Evolutionary conservation across 768 basidiomycete genomes (phyloP).

Genomic region (Mycena vitilis): DNA sequence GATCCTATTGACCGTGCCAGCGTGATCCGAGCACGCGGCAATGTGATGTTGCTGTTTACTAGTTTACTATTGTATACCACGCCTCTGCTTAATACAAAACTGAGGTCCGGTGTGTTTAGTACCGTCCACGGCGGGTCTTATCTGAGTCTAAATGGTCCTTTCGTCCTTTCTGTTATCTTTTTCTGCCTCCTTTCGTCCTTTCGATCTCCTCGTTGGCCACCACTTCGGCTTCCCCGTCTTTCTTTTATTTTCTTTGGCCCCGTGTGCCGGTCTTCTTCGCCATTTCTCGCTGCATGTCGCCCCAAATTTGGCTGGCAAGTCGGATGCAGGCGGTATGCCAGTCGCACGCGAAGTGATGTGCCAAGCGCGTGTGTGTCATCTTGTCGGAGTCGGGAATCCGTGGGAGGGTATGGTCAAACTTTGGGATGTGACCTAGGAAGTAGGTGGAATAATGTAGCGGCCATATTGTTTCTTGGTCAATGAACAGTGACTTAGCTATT

Average conservation of each 20-base stretch:
- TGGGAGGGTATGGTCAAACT: background rate
- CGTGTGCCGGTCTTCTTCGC: conserved; percentile 12
- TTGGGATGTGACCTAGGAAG: conserved; percentile 16
- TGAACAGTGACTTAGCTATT: conserved; percentile 18
- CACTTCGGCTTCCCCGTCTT: background rate
- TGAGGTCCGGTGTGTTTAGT: background rate
- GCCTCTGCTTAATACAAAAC: background rate
- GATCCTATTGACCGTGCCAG: no score
- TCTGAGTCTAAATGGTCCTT: no score
- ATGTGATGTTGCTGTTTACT: no score
- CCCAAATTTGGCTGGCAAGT: conserved; percentile 14
- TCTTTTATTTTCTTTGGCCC: background rate
- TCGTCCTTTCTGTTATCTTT: no score
- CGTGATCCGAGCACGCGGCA: no score
- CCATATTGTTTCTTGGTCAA: background rate
- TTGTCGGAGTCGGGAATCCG: background rate
- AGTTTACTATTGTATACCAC: no score
- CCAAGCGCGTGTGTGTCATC: background rate
- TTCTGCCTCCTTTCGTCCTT: background rate
- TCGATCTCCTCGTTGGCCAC: background rate
- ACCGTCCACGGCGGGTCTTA: background rate
- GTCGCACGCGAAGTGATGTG: conserved; percentile 5
- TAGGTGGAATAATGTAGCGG: conserved; percentile 10
- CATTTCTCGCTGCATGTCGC: conserved; percentile 13
- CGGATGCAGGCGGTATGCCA: background rate